phyloP scores from a whole-genome alignment of 2,329 filamentous ascomycete genomes.

The Hypomyces perniciosus region DNA sequence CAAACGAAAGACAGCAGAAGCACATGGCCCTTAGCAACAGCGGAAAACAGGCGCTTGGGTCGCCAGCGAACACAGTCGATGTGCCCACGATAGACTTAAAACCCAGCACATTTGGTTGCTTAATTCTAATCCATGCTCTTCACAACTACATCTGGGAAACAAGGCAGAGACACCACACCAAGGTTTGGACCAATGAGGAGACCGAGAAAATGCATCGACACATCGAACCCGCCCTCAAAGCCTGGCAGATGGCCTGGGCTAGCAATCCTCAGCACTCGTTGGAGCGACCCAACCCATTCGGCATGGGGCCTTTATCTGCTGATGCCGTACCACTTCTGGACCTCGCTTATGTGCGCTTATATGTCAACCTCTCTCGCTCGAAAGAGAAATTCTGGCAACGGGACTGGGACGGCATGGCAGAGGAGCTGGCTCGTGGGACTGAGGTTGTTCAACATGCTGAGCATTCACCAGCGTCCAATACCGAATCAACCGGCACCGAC shows the following conservation, averaged over 20 bases:
- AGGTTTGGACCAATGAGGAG: slow-evolving; percentile 85
- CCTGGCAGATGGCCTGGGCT: slow-evolving; percentile 91
- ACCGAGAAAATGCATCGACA: slow-evolving; percentile 94
- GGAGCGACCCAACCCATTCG: slow-evolving; percentile 79
- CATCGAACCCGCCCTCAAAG: slow-evolving; percentile 86
- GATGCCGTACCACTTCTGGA: slow-evolving; percentile 89
- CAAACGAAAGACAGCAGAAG: slow-evolving; percentile 61
- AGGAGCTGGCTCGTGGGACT: slow-evolving; percentile 72
- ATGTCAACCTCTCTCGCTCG: slow-evolving; percentile 84
- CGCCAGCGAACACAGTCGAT: slow-evolving; percentile 28
- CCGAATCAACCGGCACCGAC: slow-evolving; percentile 38
- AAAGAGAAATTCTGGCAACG: slow-evolving; percentile 94
- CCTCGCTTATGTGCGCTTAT: slow-evolving; percentile 84
- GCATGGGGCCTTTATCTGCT: slow-evolving; percentile 73
- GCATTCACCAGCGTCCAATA: slow-evolving; percentile 48
- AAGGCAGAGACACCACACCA: slow-evolving; percentile 78
- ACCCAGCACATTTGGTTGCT: slow-evolving; percentile 86
- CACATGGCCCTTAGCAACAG: slow-evolving; percentile 17
- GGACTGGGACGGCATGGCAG: slow-evolving; percentile 86
- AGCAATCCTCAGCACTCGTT: slow-evolving; percentile 79
- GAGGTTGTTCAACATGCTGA: slow-evolving; percentile 71
- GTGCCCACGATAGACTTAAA: slow-evolving; percentile 57
- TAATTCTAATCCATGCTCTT: slow-evolving; percentile 86
- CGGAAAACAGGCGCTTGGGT: not conserved
- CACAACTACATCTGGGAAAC: slow-evolving; percentile 99